Base-by-base conservation (phyloP, 2,329 filamentous ascomycete genomes). In the Ophiostoma sp. region DNA sequence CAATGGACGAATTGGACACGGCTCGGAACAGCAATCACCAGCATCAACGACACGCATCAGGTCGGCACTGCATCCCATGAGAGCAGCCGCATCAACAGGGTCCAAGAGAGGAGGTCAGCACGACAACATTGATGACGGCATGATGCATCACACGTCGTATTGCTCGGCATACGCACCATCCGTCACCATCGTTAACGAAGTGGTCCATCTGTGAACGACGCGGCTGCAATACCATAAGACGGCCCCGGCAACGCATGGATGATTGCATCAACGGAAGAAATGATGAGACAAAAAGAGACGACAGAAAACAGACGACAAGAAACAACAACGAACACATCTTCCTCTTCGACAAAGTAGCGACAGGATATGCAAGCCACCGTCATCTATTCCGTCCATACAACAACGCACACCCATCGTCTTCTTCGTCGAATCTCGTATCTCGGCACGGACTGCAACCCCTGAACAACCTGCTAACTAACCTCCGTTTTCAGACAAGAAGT, bases 401-500 rank as follows among this genome's bases (percentile, higher is more conserved):
- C 49, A 27, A 7, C 49, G 5, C 4, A 5, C 49, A 27, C 12
- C 2, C 11, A 8, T 12, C 18, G 12, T 55, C 49, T 55, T 60
- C 55, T 60, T 60, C 55, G 38, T 60, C n/a, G 45, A 47, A 55
- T 55, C 49, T 27, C 27, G 27, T 27, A 27, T 27, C n/a, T 27
- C 49, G 7, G 8, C 8, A 27, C n/a, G 49, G 16, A 64, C 27
- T 64, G 40, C 16, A 11, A 16, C 8, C 62, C 11, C 16, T 18
- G 12, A 65, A 45, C 55, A 68, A 12, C 27, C 27, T 27, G 27
- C 27, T 5, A 11, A 65, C 67, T 67, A 67, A 66, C 66, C 5
- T 2, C 42, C 12, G 27, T 27, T 2, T 36, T 78, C 79, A 97
- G 95, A 99, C 90, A 99, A 99, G 92, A 99, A 99, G 89, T 99